A percentile compares a stretch with the other conserved stretches of the same genome.
Conservation (phyloP, 495 filamentous ascomycete species). For the Schizothecium vesticola region DNA sequence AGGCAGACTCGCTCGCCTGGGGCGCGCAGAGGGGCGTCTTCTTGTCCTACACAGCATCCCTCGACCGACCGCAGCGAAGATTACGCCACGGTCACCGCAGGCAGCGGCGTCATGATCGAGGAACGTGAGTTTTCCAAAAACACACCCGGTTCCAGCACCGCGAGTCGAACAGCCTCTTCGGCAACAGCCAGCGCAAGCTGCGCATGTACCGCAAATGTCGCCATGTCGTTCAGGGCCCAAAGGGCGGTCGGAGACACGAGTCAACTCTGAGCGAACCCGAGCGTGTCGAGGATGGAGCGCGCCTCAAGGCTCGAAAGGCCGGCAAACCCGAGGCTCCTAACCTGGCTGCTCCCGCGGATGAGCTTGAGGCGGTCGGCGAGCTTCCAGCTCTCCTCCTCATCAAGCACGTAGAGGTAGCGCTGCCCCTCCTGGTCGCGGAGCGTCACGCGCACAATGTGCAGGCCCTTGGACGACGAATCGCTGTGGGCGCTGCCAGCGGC, state of each 20-base stretch:
- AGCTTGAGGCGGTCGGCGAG: slow-evolving; percentile 73
- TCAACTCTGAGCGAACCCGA: slow-evolving; percentile 46
- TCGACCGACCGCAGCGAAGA: not conserved
- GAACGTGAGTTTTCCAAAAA: not conserved
- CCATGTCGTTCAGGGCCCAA: slow-evolving; percentile 8
- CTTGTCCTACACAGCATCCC: not conserved
- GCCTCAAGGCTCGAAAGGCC: slow-evolving; percentile 57
- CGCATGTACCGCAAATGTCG: not conserved
- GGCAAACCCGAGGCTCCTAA: slow-evolving; percentile 59
- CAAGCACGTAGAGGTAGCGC: slow-evolving; percentile 75
- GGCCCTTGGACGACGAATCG: slow-evolving; percentile 40
- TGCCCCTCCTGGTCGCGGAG: slow-evolving; percentile 80
- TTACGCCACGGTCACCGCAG: not conserved
- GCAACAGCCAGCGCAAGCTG: not conserved
- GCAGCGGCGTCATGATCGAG: not conserved
- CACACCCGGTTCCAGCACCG: not conserved
- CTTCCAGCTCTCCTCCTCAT: slow-evolving; percentile 89
- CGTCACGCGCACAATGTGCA: slow-evolving; percentile 78
- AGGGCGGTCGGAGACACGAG: not conserved
- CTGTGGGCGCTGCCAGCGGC: slow-evolving; percentile 25
- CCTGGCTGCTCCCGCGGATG: slow-evolving; percentile 65
- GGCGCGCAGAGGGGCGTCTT: not conserved
- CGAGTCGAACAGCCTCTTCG: not conserved
- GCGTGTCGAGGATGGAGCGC: slow-evolving; percentile 51
- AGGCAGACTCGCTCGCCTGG: not conserved